phyloP scores from a whole-genome alignment of 2,329 filamentous ascomycete genomes.

The Chalaropsis ovoidea region DNA sequence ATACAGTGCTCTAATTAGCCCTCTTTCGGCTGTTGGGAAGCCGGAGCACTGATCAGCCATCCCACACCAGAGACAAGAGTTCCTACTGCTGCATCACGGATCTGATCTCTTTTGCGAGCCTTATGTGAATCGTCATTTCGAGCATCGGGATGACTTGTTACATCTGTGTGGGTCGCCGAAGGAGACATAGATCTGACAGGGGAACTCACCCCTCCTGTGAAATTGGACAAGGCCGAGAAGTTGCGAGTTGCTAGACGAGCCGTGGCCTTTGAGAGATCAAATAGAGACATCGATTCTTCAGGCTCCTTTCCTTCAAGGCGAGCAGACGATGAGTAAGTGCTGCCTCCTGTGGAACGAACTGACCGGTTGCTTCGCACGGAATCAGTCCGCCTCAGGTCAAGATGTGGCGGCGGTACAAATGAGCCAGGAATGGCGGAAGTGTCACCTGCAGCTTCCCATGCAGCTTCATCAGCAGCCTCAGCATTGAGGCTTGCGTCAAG shows the following conservation, averaged over 20 bases:
- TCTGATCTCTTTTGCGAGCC: conserved; percentile 58
- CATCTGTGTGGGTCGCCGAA: conserved; percentile 29
- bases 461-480: conserved; percentile 58
- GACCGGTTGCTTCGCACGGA: conserved; percentile 13
- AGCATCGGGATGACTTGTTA: not conserved
- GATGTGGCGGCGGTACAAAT: conserved; percentile 35
- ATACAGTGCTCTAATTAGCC: not conserved
- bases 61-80: conserved; percentile 57
- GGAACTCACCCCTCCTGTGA: conserved; percentile 29
- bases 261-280: conserved; percentile 53
- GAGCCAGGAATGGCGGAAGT: conserved; percentile 46
- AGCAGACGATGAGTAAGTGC: not conserved
- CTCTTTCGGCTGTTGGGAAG: conserved; percentile 12
- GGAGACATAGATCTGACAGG: conserved; percentile 31
- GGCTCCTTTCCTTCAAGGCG: conserved; percentile 32
- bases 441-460: conserved; percentile 59
- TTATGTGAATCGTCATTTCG: conserved; percentile 29
- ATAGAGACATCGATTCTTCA: conserved; percentile 54
- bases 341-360: not conserved
- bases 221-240: conserved; percentile 45
- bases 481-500: conserved; percentile 55
- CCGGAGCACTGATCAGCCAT: conserved; percentile 44
- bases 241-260: conserved; percentile 50
- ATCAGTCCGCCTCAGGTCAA: conserved; percentile 16
- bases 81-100: conserved; percentile 56